These are phyloP conservation scores for Lipomyces orientalis DNA, from an alignment of 805 yeast genomes.

Conservation along the genomic window DNA sequence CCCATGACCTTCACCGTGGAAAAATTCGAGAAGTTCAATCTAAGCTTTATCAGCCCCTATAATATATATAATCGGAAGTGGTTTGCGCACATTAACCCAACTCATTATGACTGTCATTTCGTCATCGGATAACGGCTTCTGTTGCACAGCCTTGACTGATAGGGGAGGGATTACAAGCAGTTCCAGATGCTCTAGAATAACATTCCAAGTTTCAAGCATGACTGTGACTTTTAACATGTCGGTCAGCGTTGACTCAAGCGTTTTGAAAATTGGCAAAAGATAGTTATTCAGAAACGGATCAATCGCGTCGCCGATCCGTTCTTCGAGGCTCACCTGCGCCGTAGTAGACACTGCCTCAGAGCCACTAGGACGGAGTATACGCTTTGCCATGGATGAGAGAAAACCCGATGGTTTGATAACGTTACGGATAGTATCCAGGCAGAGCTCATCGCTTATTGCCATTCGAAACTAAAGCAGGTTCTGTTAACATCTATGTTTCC, in stretches of 20 bases:
- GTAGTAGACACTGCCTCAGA: conserved; percentile 16
- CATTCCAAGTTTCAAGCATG: conserved; percentile 82
- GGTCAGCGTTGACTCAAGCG: conserved; percentile 65
- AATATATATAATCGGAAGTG: not conserved
- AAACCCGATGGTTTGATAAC: not conserved
- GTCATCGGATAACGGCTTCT: conserved; percentile 55
- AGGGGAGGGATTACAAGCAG: conserved; percentile 74
- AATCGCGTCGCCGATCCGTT: conserved; percentile 56
- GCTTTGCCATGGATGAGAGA: conserved; percentile 4
- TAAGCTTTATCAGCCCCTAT: not conserved
- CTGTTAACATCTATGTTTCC: not conserved
- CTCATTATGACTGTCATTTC: conserved; percentile 72
- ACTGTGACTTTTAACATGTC: conserved; percentile 62
- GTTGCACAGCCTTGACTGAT: conserved; percentile 46
- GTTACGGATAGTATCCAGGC: conserved; percentile 3
- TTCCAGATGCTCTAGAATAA: conserved; percentile 71
- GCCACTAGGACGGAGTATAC: conserved; percentile 9
- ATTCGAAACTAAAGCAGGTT: not conserved
- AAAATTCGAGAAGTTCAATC: conserved; percentile 66
- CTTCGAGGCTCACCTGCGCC: conserved; percentile 51
- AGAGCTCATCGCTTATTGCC: conserved; percentile 4
- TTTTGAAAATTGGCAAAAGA: conserved; percentile 68
- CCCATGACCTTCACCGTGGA: conserved; percentile 81
- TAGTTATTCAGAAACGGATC: conserved; percentile 71
- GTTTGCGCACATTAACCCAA: conserved; percentile 59